A percentile compares a stretch with the other conserved stretches of the same genome.
Evolutionary conservation across 495 filamentous ascomycete species (phyloP).

Genomic region (Xeromyces bisporus): DNA sequence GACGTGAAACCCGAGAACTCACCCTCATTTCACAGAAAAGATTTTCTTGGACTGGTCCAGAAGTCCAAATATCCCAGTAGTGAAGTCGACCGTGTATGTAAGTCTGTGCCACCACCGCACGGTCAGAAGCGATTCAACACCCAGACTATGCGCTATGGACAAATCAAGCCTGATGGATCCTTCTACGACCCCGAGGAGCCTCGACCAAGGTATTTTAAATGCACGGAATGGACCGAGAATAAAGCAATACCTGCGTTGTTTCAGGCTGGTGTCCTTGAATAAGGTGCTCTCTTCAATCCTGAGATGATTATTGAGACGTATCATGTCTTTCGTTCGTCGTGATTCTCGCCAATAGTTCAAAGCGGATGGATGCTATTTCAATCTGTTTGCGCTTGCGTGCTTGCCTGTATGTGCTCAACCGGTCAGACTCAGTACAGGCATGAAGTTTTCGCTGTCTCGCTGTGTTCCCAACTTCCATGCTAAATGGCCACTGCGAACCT

Average conservation of each 20-base stretch:
- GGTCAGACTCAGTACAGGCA: too few species aligned
- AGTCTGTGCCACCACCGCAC: constrained; percentile 4
- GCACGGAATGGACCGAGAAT: constrained; percentile 16
- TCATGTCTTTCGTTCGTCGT: too few species aligned
- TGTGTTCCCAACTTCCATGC: too few species aligned
- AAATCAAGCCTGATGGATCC: constrained; percentile 6
- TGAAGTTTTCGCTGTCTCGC: too few species aligned
- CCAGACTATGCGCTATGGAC: constrained; percentile 10
- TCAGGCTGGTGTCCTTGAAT: constrained; percentile 6
- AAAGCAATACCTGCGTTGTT: constrained; percentile 9
- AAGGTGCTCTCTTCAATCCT: too few species aligned
- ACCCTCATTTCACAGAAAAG: constrained; percentile 6
- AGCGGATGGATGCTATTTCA: too few species aligned
- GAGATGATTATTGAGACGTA: too few species aligned
- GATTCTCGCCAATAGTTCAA: too few species aligned
- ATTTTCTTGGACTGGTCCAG: constrained; percentile 7
- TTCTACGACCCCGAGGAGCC: constrained; percentile 12
- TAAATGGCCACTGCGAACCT: too few species aligned
- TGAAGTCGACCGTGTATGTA: constrained; percentile 3
- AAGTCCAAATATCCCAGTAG: constrained; percentile 3
- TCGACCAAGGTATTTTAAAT: constrained; percentile 10
- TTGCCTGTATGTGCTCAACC: too few species aligned
- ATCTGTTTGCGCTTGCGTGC: too few species aligned
- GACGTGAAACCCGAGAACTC: constrained; percentile 4
- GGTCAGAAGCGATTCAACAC: constrained; percentile 12